Evolutionary conservation across 306 rosid species (phyloP).

Genomic region (Prunus mira): DNA sequence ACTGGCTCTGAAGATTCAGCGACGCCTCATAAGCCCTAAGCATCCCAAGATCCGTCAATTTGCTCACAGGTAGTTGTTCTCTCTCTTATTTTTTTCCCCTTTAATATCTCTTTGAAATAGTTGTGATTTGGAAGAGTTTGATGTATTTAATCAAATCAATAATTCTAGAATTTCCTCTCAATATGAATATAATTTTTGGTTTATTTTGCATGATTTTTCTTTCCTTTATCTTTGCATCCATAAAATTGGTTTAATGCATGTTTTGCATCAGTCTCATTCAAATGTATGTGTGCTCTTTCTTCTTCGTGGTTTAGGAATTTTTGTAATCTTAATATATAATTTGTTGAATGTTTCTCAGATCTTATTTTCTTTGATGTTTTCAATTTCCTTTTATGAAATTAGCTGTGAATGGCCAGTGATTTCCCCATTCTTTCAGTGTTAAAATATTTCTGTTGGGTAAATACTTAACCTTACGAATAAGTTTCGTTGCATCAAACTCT

Average conservation of each 20-base stretch:
- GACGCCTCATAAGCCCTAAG: constrained; percentile 59
- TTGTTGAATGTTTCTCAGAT: not conserved
- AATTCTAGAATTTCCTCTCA: not conserved
- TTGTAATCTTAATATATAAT: not conserved
- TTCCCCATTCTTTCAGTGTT: not conserved
- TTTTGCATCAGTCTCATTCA: not conserved
- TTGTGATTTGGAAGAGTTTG: not conserved
- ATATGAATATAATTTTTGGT: too few relatives aligned
- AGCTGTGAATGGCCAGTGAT: not conserved
- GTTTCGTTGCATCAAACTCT: not conserved
- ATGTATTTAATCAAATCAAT: too few relatives aligned
- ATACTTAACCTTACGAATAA: not conserved
- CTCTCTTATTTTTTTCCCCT: not conserved
- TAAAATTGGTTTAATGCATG: not conserved
- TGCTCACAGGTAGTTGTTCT: constrained; percentile 49
- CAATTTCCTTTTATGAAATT: not conserved
- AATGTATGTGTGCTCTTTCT: not conserved
- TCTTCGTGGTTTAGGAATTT: not conserved
- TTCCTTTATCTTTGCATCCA: not conserved
- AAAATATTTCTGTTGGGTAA: not conserved
- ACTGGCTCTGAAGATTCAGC: constrained; percentile 73
- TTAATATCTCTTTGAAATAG: not conserved
- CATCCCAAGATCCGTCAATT: constrained; percentile 64
- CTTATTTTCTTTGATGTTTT: not conserved
- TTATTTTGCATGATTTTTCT: not conserved